Evolutionary conservation across 495 filamentous ascomycete genomes (phyloP), one percentile per base, ranked within the genome.

Genomic region (Thermochaetoides thermophila): DNA sequence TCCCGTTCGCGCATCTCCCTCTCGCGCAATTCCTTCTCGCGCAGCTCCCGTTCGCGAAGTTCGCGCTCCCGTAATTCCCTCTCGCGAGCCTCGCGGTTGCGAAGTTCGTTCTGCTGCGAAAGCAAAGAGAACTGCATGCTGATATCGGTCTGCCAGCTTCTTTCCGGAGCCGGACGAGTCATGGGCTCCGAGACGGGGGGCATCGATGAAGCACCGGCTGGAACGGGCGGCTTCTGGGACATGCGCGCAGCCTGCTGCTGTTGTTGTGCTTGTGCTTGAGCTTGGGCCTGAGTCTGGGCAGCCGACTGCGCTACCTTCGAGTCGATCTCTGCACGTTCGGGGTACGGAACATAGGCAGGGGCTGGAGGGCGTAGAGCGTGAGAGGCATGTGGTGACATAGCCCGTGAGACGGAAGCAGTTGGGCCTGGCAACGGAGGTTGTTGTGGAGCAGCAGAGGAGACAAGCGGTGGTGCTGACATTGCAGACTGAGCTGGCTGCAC

Each of bases 341-440:
- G 36, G 16, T 45, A 52, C 7, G 32, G n/a, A n/a, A n/a, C n/a
- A 37, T 48, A 60, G 5, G 42, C 28, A 18, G 53, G 38, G 10
- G 51, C 43, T 9, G 60, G 57, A 14, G 57, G 52, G 24, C 58
- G 49, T 10, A 60, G 42, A 28, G 56, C 53, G 22, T 53, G 53
- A 29, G 47, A 33, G 29, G n/a, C n/a, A n/a, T 19, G 37, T 3
- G 57, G 60, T 16, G 61, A 64, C 49, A 60, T 58, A 13, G 50
- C 49, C 26, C 58, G 56, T 3, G 51, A 37, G 29, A 38, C 31
- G 11, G 48, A 39, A 17, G 53, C 35, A 5, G 22, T 29, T 2
- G 38, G 35, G n/a, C n/a, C n/a, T n/a, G n/a, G n/a, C n/a, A n/a
- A n/a, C 9, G 21, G 29, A n/a, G 27, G 21, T 10, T 39, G 39